Percentiles rank a stretch among this genome's conserved stretches.
phyloP scores from a whole-genome alignment of 2,329 filamentous ascomycete species.

The Aspergillus hortae region DNA sequence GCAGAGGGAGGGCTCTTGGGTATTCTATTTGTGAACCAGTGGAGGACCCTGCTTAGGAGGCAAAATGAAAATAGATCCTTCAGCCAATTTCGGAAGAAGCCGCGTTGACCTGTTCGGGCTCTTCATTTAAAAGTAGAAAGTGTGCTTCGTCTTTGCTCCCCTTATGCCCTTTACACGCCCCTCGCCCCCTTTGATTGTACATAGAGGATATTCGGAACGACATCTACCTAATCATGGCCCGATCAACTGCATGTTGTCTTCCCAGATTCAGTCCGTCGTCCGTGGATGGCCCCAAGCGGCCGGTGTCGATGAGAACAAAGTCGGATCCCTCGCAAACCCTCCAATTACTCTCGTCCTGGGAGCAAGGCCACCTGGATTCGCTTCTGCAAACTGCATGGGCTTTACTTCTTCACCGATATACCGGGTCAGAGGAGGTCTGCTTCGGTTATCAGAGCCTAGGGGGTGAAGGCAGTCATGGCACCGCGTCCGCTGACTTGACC shows the following conservation, averaged over 20 bases:
- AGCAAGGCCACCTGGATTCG: constrained; percentile 21
- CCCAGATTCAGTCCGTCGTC: constrained; percentile 30
- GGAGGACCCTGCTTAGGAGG: constrained; percentile 32
- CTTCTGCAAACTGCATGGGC: constrained; percentile 45
- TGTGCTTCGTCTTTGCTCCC: too few species aligned
- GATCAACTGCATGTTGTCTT: constrained; percentile 31
- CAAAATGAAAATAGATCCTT: not conserved
- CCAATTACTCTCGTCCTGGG: constrained; percentile 30
- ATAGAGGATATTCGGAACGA: constrained; percentile 1
- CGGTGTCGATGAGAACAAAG: constrained; percentile 33
- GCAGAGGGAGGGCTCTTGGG: not conserved
- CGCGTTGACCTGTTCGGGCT: too few species aligned
- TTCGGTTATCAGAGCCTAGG: constrained; percentile 42
- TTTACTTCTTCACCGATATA: constrained; percentile 44
- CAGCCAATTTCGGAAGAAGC: too few species aligned
- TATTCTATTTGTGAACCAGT: constrained; percentile 18
- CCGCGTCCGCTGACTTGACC: constrained; percentile 11
- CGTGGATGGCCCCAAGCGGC: constrained; percentile 27
- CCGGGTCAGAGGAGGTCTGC: constrained; percentile 45
- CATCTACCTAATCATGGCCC: constrained; percentile 21
- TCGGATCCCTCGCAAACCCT: constrained; percentile 26
- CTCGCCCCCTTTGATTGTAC: not conserved
- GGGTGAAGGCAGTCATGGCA: not conserved
- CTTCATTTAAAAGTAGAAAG: too few species aligned
- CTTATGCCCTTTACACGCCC: not conserved